Evolutionary conservation across 2,329 filamentous ascomycete genomes (phyloP), one percentile per base, ranked within the genome.

Genomic region (Ploettnerulaceae sp.): DNA sequence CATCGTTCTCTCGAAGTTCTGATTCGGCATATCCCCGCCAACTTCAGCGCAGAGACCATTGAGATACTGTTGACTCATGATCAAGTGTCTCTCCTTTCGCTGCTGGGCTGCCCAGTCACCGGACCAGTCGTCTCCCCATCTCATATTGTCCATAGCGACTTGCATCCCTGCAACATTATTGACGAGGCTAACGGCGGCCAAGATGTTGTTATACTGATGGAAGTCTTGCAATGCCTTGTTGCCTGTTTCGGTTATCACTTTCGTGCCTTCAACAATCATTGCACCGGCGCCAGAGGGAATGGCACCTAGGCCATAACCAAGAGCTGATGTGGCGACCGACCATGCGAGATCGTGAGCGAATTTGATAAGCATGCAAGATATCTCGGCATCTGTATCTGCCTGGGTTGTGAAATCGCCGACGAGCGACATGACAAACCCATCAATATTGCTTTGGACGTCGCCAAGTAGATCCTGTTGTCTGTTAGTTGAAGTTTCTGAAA

Each of bases 21-120:
- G 37, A 40, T 29, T 29, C 9, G 25, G 37, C 37, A 40, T 40
- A n/a, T 31, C 25, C 29, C 37, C 24, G 14, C 37, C 37, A n/a
- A 40, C 26, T 17, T 40, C 37, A 29, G 24, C 37, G 11, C 24
- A 37, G 14, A 37, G 20, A 5, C 34, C 34, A 25, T 22, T 22
- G 20, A 37, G 7, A 17, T 37, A 37, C 6, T 20, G 21, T 25
- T 37, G 34, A 5, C n/a, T 22, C 34, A 37, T 37, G 12, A 37
- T 22, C 21, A 37, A 22, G 5, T 37, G 20, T 4, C 25, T 24
- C n/a, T 25, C 25, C 5, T 37, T 37, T 14, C 17, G 12, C 21
- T 22, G 21, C 34, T 22, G 24, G 7, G 14, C 21, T 4, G 21
- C n/a, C 6, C 20, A 22, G 12, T 20, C 21, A 15, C n/a, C 34